Evolutionary conservation across 805 yeast species (phyloP).

Genomic region (Metschnikowia amazonensis): DNA sequence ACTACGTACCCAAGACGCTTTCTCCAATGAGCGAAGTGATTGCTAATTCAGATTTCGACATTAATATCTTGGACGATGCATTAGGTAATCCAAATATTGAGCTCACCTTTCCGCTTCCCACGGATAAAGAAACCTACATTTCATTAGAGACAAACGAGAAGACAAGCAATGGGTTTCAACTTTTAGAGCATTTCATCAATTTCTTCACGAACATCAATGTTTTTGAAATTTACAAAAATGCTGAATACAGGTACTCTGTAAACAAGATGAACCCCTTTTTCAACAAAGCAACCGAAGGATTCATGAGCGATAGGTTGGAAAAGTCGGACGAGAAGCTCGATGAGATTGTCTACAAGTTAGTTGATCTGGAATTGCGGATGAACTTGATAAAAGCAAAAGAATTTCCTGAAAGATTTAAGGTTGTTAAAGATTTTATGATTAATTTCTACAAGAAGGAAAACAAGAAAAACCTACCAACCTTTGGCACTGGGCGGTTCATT

Average conservation of each 20-base stretch:
- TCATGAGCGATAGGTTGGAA: slow-evolving; percentile 32
- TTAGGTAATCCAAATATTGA: slow-evolving; percentile 28
- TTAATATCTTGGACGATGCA: slow-evolving; percentile 37
- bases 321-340: slow-evolving; percentile 32
- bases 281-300: slow-evolving; percentile 23
- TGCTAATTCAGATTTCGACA: slow-evolving; percentile 26
- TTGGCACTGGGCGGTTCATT: slow-evolving; percentile 25
- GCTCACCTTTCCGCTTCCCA: slow-evolving; percentile 38
- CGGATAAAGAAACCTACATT: slow-evolving; percentile 30
- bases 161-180: slow-evolving; percentile 20
- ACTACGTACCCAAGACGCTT: neutral
- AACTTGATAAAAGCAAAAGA: slow-evolving; percentile 34
- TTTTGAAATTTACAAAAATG: slow-evolving; percentile 30
- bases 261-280: slow-evolving; percentile 30
- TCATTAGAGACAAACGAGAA: slow-evolving; percentile 29
- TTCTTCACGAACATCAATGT: slow-evolving; percentile 27
- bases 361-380: slow-evolving; percentile 37
- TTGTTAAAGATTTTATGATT: slow-evolving; percentile 39
- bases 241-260: slow-evolving; percentile 33
- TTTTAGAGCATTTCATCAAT: slow-evolving; percentile 31
- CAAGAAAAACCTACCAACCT: slow-evolving; percentile 35
- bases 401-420: slow-evolving; percentile 29
- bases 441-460: slow-evolving; percentile 34
- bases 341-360: slow-evolving; percentile 31
- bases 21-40: neutral